Evolutionary conservation across 2,329 filamentous ascomycete species (phyloP).

Genomic region (Scedosporium aurantiacum): DNA sequence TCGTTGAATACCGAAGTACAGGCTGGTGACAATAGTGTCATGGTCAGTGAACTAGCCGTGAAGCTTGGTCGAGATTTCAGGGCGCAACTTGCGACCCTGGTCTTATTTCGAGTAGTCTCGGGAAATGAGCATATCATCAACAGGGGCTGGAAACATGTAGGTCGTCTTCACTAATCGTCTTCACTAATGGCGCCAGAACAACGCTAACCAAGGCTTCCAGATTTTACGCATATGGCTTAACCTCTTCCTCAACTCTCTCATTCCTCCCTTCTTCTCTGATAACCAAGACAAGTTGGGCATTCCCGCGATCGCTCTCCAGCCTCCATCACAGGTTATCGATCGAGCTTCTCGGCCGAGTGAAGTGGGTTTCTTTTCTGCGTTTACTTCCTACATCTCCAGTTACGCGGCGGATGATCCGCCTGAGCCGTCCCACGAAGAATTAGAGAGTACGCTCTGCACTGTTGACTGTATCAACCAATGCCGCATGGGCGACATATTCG

Average conservation of each 20-base stretch:
- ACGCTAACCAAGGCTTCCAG: slow-evolving; percentile 36
- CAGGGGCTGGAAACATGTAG: slow-evolving; percentile 68
- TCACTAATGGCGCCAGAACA: slow-evolving; percentile 6
- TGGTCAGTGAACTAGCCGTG: slow-evolving; percentile 97
- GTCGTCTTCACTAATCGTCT: slow-evolving; percentile 19
- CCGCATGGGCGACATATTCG: slow-evolving; percentile 69
- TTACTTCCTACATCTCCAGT: slow-evolving; percentile 96
- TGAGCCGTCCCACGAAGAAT: slow-evolving; percentile 91
- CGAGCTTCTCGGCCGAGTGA: slow-evolving; percentile 68
- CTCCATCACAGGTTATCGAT: slow-evolving; percentile 85
- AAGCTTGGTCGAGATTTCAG: slow-evolving; percentile 90
- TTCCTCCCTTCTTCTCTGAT: slow-evolving; percentile 67
- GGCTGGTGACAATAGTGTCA: slow-evolving; percentile 80
- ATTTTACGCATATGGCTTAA: slow-evolving; percentile 89
- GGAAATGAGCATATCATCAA: slow-evolving; percentile 70
- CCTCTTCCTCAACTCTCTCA: slow-evolving; percentile 88
- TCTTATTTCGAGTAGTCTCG: slow-evolving; percentile 86
- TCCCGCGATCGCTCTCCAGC: slow-evolving; percentile 76
- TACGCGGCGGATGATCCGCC: slow-evolving; percentile 97
- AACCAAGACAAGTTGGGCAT: slow-evolving; percentile 26
- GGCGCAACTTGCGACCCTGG: slow-evolving; percentile 84
- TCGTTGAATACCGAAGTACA: slow-evolving; percentile 91
- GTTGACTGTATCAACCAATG: slow-evolving; percentile 92
- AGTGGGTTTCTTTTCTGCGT: slow-evolving; percentile 79
- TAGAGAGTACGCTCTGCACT: slow-evolving; percentile 89